Percentiles rank a stretch among this genome's conserved stretches.
Evolutionary conservation across 257 asterid genomes (phyloP).

Genomic region (Prunella vulgaris): DNA sequence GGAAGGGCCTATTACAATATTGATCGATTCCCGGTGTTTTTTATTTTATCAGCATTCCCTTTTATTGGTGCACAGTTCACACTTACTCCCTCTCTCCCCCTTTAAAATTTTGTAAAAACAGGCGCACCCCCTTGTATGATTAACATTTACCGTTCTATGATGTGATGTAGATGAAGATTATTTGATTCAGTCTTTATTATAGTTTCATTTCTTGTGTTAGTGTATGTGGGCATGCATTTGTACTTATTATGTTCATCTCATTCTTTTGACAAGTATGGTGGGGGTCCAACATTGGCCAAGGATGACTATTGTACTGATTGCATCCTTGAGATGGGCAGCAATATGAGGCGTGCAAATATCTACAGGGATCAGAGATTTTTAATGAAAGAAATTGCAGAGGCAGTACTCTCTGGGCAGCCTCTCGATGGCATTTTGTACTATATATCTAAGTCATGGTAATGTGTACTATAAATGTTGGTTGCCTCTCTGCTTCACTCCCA

Average conservation of each 20-base stretch:
- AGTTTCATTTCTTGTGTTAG: slow-evolving; percentile 13
- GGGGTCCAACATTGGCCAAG: slow-evolving; percentile 80
- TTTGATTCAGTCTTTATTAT: background rate
- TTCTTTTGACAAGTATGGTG: slow-evolving; percentile 64
- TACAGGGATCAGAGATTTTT: slow-evolving; percentile 68
- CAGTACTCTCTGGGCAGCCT: slow-evolving; percentile 74
- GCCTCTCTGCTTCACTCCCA: background rate
- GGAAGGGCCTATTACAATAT: background rate
- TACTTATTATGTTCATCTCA: slow-evolving; percentile 27
- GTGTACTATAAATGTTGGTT: background rate
- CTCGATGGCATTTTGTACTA: slow-evolving; percentile 56
- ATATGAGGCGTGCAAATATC: slow-evolving; percentile 57
- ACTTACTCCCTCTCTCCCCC: too few relatives aligned
- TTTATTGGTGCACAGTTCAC: background rate
- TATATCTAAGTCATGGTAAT: slow-evolving; percentile 83
- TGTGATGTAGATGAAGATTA: background rate
- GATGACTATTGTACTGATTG: slow-evolving; percentile 73
- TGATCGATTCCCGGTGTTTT: background rate
- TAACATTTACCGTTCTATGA: too few relatives aligned
- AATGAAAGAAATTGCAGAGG: slow-evolving; percentile 93
- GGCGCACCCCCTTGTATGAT: too few relatives aligned
- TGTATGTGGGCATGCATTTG: slow-evolving; percentile 16
- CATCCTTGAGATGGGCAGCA: slow-evolving; percentile 68
- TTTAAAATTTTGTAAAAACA: too few relatives aligned
- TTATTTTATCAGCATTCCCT: background rate